Evolutionary conservation across 306 rosid species (phyloP), one percentile per base, ranked within the genome.

Genomic region (Potentilla sterilis): DNA sequence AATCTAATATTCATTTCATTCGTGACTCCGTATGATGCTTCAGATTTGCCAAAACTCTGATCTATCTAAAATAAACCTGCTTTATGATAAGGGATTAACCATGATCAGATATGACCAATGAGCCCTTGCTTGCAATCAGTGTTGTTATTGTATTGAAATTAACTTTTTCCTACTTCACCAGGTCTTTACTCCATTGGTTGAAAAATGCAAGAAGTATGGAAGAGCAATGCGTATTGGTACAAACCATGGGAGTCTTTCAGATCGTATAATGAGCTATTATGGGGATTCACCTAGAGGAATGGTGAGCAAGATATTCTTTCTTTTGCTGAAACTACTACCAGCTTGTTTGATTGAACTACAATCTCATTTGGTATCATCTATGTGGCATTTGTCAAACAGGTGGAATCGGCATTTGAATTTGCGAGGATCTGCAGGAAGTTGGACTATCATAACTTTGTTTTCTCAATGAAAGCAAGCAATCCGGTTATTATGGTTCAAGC

Each of bases 241-340:
- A 69, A 95, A 95, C 84, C 99, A 95, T 13, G 99, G 99, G 69
- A 95, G 99, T 82, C 99, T 95, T 83, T 95, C 99, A 34, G 99
- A 95, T 84, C 99, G 99, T 79, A 95, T 92, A 78, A 95, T 95
- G 99, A 95, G 99, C 91, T 95, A 95, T 82, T 92, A 90, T 78
- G 99, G 99, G 24, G 99, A 95, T 84, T 95, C 99, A 77, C 99
- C 99, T 3, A 86, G 97, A 88, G 99, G 99, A 86, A 95, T 95
- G 99, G 99, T 95, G 75, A 84, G 76, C 43, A 75, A 77, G 74
- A 77, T 35, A 77, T 71, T 44, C 52, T 80, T 42, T 62, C 58
- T 16, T 80, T 22, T 77, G 65, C 78, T 32, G 52, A 42, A 55
- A 72, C n/a, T 11, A 10, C 62, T 79, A 28, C 46, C 2, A 55